Evolutionary conservation across 257 asterid species (phyloP), one percentile per base, ranked within the genome.

Genomic region (Plantago major): DNA sequence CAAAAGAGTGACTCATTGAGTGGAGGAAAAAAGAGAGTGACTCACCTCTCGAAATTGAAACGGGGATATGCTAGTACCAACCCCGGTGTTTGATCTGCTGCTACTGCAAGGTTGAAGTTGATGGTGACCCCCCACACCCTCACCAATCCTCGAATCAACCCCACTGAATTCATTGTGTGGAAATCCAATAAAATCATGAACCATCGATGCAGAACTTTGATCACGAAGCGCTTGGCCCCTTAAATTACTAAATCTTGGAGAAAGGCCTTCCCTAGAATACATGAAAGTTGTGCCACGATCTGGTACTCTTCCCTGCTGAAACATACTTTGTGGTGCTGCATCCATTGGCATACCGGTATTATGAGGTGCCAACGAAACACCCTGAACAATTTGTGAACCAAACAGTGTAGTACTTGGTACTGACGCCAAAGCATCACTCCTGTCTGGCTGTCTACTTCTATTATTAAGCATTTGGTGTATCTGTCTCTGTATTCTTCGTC

Each of bases 401-500:
- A 53, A 53, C 12, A 53, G 58, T 4, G 58, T 53, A 11, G 58
- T 53, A 53, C 42, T 53, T 11, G 58, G 19, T 5, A 53, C 40
- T 15, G 58, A 12, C 18, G 58, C 42, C 16, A 53, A 12, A 58
- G 17, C 69, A 60, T 49, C 70, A 37, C 65, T 76, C 43, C 79
- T 56, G 16, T 53, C 58, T 18, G 78, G 82, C 22, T 64, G 89
- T 71, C 95, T 79, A 73, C 68, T 73, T 71, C 96, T 80, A 61
- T 17, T 56, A 65, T 63, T 68, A 66, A 79, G 73, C 52, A 85
- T 49, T 12, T 80, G 82, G 22, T 84, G 89, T 80, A 90, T 88
- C 80, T 76, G 89, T 46, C 83, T 74, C 49, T 88, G 96, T 67
- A 90, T 85, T 67, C 96, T 69, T 47, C 95, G 84, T 63, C 98